These are phyloP conservation scores for Aspergillus hortae DNA, from an alignment of 2,329 filamentous ascomycete genomes.

Conservation along the genomic window DNA sequence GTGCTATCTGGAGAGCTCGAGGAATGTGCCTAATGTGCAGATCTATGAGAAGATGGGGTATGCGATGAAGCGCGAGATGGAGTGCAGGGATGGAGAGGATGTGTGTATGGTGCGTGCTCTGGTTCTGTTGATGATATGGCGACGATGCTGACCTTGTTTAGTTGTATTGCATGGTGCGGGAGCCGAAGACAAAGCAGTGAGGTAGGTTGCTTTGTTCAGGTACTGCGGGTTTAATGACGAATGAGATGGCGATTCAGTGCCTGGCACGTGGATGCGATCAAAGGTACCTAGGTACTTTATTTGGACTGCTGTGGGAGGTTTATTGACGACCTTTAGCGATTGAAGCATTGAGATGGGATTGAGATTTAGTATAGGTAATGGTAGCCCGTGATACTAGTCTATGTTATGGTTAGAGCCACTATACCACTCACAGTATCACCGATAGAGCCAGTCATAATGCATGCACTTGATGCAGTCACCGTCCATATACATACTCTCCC, in stretches of 20 bases:
- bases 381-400: too few species aligned
- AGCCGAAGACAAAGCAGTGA: conserved; percentile 9
- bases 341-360: too few species aligned
- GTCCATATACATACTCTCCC: not conserved
- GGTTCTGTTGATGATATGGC: not conserved
- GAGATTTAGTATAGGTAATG: too few species aligned
- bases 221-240: not conserved
- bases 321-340: too few species aligned
- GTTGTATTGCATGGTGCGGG: conserved; percentile 21
- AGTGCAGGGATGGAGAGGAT: conserved; percentile 61
- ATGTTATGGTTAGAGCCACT: too few species aligned
- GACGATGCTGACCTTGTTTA: not conserved
- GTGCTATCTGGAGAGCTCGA: conserved; percentile 70
- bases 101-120: conserved; percentile 46
- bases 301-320: too few species aligned
- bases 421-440: too few species aligned
- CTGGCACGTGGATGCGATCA: too few species aligned
- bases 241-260: not conserved
- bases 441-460: too few species aligned
- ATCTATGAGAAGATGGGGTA: conserved; percentile 72
- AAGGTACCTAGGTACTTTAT: too few species aligned
- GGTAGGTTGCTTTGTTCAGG: not conserved
- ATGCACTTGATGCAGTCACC: too few species aligned
- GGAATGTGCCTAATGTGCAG: conserved; percentile 64
- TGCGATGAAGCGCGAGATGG: conserved; percentile 61